Percentiles rank a stretch among this genome's conserved stretches.
Evolutionary conservation across 352 stramenopile genomes (phyloP).

Genomic region (Lagenidium sp.): DNA sequence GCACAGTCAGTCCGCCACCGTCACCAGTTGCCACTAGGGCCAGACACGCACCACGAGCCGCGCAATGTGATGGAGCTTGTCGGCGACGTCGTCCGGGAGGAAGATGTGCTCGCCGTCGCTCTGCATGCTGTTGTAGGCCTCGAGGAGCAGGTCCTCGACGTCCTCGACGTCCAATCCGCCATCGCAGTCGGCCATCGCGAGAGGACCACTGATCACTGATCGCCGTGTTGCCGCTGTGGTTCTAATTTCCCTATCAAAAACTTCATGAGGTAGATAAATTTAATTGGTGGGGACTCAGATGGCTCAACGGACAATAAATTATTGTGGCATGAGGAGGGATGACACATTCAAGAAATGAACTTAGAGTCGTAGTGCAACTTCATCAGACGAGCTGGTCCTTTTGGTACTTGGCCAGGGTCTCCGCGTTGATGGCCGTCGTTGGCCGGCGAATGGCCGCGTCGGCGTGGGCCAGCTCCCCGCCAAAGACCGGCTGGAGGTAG

Average conservation of each 20-base stretch:
- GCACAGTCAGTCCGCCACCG: too few species aligned
- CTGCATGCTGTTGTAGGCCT: constrained; percentile 81
- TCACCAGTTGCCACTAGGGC: too few species aligned
- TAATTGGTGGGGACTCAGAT: too few species aligned
- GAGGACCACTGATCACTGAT: too few species aligned
- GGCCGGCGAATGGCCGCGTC: constrained; percentile 3
- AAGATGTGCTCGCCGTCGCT: constrained; percentile 78
- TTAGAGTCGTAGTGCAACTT: neutral
- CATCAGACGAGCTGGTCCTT: constrained; percentile 35
- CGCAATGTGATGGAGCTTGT: constrained; percentile 50
- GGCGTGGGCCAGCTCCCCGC: constrained; percentile 22
- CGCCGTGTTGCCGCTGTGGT: constrained; percentile 6
- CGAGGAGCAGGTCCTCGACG: constrained; percentile 66
- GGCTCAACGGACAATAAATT: too few species aligned
- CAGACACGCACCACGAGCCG: constrained; percentile 40
- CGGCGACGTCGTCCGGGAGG: constrained; percentile 48
- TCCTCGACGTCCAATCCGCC: too few species aligned
- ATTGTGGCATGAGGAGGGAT: too few species aligned
- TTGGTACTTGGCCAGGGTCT: constrained; percentile 27
- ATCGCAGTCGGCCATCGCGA: too few species aligned
- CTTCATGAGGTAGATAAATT: too few species aligned
- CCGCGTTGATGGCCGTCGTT: constrained; percentile 9
- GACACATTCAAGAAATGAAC: too few species aligned
- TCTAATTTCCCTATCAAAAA: constrained; percentile 17
- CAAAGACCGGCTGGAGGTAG: constrained; percentile 81